These are phyloP conservation scores for Calendula officinalis DNA, from an alignment of 129 eudicot genomes.

Conservation along the genomic window DNA sequence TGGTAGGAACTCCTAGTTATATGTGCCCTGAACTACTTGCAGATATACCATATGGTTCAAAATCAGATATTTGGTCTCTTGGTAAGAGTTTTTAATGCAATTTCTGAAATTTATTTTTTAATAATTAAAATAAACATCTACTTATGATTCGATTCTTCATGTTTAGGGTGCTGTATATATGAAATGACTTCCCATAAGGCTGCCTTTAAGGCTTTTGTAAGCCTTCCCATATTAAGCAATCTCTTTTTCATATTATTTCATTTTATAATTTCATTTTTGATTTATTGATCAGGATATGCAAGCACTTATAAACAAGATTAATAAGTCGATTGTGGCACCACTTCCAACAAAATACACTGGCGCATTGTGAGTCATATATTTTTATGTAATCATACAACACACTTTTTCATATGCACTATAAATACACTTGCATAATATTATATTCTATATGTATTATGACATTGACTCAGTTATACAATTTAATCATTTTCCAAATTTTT, in stretches of 20 bases:
- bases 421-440: neutral
- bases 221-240: slow-evolving; percentile 21
- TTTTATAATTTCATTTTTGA: neutral
- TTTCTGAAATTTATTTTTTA: too few relatives aligned
- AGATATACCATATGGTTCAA: slow-evolving; percentile 97
- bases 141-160: slow-evolving; percentile 7
- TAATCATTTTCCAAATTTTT: slow-evolving; percentile 13
- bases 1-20: slow-evolving; percentile 97
- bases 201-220: slow-evolving; percentile 97
- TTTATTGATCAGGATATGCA: slow-evolving; percentile 76
- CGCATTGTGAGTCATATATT: slow-evolving; percentile 62
- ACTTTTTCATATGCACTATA: neutral
- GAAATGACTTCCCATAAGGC: slow-evolving; percentile 92
- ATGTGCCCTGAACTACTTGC: slow-evolving; percentile 99
- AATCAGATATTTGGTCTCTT: slow-evolving; percentile 96
- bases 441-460: slow-evolving; percentile 10
- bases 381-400: slow-evolving; percentile 5
- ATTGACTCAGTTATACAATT: slow-evolving; percentile 13
- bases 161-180: slow-evolving; percentile 92
- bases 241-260: neutral
- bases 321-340: slow-evolving; percentile 89
- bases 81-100: slow-evolving; percentile 49
- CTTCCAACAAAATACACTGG: slow-evolving; percentile 82
- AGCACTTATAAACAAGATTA: slow-evolving; percentile 91
- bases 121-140: slow-evolving; percentile 6